Evolutionary conservation across 257 asterid genomes (phyloP).

Genomic region (Nicotiana tabacum): DNA sequence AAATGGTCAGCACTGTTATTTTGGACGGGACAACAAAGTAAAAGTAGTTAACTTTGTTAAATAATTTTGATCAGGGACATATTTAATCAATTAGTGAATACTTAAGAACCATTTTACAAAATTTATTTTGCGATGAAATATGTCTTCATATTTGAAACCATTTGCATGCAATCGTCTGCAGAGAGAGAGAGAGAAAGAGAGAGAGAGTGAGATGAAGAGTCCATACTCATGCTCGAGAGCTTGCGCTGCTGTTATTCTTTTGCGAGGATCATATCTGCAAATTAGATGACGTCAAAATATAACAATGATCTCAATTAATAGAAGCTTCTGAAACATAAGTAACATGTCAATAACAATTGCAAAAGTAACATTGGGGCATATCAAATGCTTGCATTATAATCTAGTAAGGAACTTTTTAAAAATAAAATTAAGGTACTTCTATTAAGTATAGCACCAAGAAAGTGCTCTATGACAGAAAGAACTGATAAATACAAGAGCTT

Average conservation of each 20-base stretch:
- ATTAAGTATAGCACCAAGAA: not conserved
- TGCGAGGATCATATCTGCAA: slow-evolving; percentile 92
- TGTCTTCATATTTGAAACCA: not conserved
- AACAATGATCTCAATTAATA: not conserved
- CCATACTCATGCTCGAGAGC: slow-evolving; percentile 98
- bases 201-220: slow-evolving; percentile 11
- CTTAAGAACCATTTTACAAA: not conserved
- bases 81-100: not conserved
- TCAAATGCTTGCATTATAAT: not conserved
- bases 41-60: not conserved
- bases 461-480: not conserved
- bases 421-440: not conserved
- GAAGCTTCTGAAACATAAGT: not conserved
- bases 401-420: not conserved
- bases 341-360: not conserved
- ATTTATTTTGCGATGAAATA: not conserved
- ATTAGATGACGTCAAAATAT: slow-evolving; percentile 12
- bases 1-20: not conserved
- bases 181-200: not conserved
- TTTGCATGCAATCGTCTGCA: not conserved
- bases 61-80: not conserved
- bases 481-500: not conserved
- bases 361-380: not conserved
- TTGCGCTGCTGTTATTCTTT: slow-evolving; percentile 87
- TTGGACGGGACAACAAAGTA: not conserved